These are phyloP conservation scores for Raphanus raphanistrum DNA, from an alignment of 345 rosid genomes.

Conservation along the genomic window DNA sequence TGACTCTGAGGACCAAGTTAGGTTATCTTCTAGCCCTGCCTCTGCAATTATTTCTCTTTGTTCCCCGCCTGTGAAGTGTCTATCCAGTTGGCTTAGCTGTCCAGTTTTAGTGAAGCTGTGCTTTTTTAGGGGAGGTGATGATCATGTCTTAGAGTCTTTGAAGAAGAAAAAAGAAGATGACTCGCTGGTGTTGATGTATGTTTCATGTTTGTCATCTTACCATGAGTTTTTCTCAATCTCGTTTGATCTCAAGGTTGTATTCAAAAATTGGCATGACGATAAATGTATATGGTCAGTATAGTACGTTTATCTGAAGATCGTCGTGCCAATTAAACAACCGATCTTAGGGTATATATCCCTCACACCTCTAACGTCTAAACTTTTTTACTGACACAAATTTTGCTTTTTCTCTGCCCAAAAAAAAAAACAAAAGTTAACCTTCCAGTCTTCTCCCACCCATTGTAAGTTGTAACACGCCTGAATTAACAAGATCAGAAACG, in stretches of 20 bases:
- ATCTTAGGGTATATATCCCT: no score
- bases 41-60: not conserved
- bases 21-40: not conserved
- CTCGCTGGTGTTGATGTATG: not conserved
- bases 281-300: no score
- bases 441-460: no score
- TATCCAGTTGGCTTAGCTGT: not conserved
- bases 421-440: no score
- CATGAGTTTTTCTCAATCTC: slow-evolving; percentile 9
- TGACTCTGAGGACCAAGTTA: slow-evolving; percentile 36
- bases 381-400: no score
- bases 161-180: not conserved
- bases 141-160: not conserved
- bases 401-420: no score
- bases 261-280: no score
- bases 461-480: no score
- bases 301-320: no score
- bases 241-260: not conserved
- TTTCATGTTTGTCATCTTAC: not conserved
- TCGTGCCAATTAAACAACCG: no score
- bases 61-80: not conserved
- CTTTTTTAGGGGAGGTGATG: not conserved
- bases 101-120: not conserved
- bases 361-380: no score
- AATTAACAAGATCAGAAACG: no score